Evolutionary conservation across 106 monocot species (phyloP), one percentile per base, ranked within the genome.

Genomic region (Hemerocallis citrina): DNA sequence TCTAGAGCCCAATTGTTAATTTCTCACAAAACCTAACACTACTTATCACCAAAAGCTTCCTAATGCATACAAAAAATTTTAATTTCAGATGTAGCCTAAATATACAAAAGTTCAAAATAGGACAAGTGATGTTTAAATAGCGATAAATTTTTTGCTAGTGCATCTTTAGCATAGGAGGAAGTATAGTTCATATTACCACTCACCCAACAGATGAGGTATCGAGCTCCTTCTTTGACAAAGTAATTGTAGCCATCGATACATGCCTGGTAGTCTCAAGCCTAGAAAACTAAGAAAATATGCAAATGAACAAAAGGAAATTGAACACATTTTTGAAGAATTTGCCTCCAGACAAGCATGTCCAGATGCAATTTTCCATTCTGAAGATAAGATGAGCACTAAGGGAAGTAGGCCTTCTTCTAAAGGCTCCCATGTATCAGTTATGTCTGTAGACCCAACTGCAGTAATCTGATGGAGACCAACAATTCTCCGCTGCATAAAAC

Each of bases 391-490:
- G 54, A 28, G 52, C 4, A 66, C 79, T 84, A 69, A 84, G 79
- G 79, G 79, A 56, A 84, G 84, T 42, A 84, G 62, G 42, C 84
- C 84, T 73, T 84, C 84, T 42, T 84, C 84, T 45, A 84, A 56
- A 42, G 84, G 84, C 41, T 84, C 84, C 84, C 84, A 84, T 48
- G 79, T 84, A 56, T 84, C 84, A 40, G 79, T 84, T 59, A 84
- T 78, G 39, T 83, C 78, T 55, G 59, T 78, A 15, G 85, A 85
- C 12, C 69, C 65, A 55, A 79, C 70, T 43, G 62, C 41, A 51
- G 79, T 79, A 70, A 52, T 79, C 44, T 85, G 85, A 47, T 79
- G 85, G 65, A 85, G 79, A 55, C 68, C 85, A 63, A 52, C 57
- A 46, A 85, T 67, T 69, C 85, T 75, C 67, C 85, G 75, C 79